Base-by-base conservation (phyloP, 1,139 yeast species). In the Hyphopichia pseudoburtonii region DNA sequence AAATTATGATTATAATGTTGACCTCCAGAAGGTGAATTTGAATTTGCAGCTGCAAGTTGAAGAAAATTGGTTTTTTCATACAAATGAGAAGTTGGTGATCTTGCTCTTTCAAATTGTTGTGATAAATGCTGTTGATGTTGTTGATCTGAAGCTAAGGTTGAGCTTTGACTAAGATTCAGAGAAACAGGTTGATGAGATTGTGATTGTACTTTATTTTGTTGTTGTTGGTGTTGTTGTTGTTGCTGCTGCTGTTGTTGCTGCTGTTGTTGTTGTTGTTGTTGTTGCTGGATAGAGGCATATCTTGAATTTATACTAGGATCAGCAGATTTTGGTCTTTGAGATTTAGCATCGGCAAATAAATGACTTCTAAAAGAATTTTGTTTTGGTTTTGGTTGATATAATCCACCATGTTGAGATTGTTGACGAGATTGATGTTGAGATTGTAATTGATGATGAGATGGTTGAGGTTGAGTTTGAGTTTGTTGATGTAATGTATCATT, bases 41-140 rank as follows among this genome's bases (percentile, higher is more conserved):
- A 30, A 30, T 31, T 31, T n/a, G 60, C 70, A 26, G 68, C 76
- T 3, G 76, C 76, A 39, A 67, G 57, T 49, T 71, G 78, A 45
- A 64, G 60, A 43, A 63, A 71, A 51, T 55, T 68, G 30, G 76
- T 71, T 52, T 70, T 70, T 44, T 68, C 76, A 43, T 56, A 68
- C 43, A 71, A 57, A 45, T 71, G 76, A 30, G 70, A 63, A 10
- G 76, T 66, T 22, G 76, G 77, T 18, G 71, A 64, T 41, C 62
- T 62, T 10, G 73, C 55, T 33, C 75, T 52, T 39, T 70, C 76
- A 33, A 62, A 42, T 33, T 44, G 47, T 24, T 37, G 47, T 10
- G 9, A 5, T 17, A 50, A 56, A 11, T 43, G 47, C 28, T n/a
- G n/a, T n/a, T 45, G 50, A 11, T 43, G 47, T 28, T n/a, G n/a